Evolutionary conservation across 768 basidiomycete genomes (phyloP).

Genomic region (Pholiota molesta): DNA sequence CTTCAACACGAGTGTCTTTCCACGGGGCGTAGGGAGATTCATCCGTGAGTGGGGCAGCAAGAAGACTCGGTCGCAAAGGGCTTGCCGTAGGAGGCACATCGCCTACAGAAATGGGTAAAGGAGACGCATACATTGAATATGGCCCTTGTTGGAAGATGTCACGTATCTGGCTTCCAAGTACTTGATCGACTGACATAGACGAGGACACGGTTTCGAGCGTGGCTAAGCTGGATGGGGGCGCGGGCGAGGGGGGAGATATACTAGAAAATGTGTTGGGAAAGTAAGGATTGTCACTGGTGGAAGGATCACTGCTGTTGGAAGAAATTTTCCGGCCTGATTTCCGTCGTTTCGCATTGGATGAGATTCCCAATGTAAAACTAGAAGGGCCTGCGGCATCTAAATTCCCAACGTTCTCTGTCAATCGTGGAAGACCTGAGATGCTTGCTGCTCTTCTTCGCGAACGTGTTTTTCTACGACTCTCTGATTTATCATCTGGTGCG

Average conservation of each 20-base stretch:
- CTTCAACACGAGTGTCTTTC: background rate
- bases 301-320: slow-evolving; percentile 32
- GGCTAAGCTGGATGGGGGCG: background rate
- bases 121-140: slow-evolving; percentile 10
- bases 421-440: slow-evolving; percentile 2
- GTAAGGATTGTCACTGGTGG: slow-evolving; percentile 28
- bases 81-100: background rate
- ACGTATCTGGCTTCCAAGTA: slow-evolving; percentile 14
- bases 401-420: background rate
- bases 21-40: background rate
- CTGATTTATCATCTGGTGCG: background rate
- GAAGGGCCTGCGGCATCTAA: background rate
- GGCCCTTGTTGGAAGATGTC: background rate
- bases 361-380: background rate
- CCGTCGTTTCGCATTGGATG: slow-evolving; percentile 11
- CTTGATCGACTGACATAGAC: slow-evolving; percentile 19
- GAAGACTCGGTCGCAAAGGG: background rate
- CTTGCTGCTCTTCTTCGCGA: slow-evolving; percentile 13
- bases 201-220: slow-evolving; percentile 16
- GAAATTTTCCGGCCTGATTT: slow-evolving; percentile 12
- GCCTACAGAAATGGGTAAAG: slow-evolving; percentile 10
- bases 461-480: background rate
- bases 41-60: background rate
- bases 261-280: slow-evolving; percentile 27
- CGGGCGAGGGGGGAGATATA: slow-evolving; percentile 2